Percentiles rank a stretch among this genome's conserved stretches.
These are phyloP conservation scores for Fusarium sp. DNA, from an alignment of 2,329 filamentous ascomycete genomes.

Conservation along the genomic window DNA sequence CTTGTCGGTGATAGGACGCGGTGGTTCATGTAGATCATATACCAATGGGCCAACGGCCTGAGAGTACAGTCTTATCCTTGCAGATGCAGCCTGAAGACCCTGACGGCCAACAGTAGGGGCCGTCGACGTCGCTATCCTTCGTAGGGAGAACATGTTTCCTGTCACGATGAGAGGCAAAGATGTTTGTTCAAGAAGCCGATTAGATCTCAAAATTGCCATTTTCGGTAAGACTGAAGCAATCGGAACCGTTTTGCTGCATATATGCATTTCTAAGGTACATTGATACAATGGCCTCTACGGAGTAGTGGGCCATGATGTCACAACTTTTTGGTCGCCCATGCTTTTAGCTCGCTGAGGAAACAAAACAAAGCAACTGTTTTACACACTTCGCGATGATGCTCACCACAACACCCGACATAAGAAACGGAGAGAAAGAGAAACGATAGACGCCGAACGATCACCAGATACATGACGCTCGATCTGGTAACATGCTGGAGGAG, in stretches of 20 bases:
- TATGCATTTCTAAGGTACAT: constrained; percentile 31
- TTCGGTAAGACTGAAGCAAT: constrained; percentile 23
- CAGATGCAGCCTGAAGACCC: background rate
- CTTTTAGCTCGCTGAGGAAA: background rate
- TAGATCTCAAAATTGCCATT: constrained; percentile 35
- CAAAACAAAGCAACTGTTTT: constrained; percentile 1
- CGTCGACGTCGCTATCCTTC: constrained; percentile 14
- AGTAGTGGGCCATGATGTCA: constrained; percentile 26
- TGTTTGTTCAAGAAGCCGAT: constrained; percentile 25
- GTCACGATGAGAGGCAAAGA: constrained; percentile 8
- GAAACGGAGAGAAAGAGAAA: background rate
- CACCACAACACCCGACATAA: background rate
- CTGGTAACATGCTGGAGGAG: background rate
- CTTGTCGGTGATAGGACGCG: constrained; percentile 51
- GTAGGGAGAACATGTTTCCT: constrained; percentile 32
- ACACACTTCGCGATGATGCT: background rate
- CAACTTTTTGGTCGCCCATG: constrained; percentile 8
- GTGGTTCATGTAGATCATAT: constrained; percentile 74
- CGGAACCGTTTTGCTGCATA: constrained; percentile 34
- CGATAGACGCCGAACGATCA: constrained; percentile 1
- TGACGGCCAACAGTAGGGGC: constrained; percentile 5
- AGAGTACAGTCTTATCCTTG: constrained; percentile 32
- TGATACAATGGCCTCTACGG: background rate
- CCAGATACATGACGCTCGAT: background rate
- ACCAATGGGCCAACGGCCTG: constrained; percentile 56